These are phyloP conservation scores for Capronia coronata DNA, from an alignment of 2,329 filamentous ascomycete genomes.

Conservation along the genomic window DNA sequence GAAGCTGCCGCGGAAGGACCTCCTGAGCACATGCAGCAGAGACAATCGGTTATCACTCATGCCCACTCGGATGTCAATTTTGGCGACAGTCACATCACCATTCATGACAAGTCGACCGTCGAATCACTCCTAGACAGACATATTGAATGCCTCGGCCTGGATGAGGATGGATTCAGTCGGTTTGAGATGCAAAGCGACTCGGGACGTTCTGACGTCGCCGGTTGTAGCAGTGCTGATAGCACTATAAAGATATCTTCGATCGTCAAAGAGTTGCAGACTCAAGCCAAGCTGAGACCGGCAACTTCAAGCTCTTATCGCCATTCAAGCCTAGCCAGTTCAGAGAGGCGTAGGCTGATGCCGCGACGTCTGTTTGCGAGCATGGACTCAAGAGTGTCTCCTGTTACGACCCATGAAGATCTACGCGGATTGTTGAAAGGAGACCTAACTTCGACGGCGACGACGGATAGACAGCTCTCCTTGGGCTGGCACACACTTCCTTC, in stretches of 20 bases:
- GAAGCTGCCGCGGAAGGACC: too few relatives aligned
- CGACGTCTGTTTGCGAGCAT: constrained; percentile 27
- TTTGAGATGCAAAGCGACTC: constrained; percentile 1
- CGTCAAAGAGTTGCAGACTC: background rate
- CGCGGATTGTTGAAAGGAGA: background rate
- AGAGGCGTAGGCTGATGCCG: constrained; percentile 21
- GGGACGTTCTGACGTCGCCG: background rate
- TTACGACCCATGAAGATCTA: background rate
- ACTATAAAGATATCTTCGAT: constrained; percentile 7
- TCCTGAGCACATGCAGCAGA: too few relatives aligned
- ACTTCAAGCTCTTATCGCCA: constrained; percentile 19
- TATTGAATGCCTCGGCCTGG: constrained; percentile 28
- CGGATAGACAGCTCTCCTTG: constrained; percentile 10
- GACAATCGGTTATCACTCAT: background rate
- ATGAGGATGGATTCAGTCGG: constrained; percentile 5
- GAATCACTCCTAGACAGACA: constrained; percentile 29
- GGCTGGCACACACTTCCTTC: constrained; percentile 28
- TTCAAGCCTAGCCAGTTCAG: constrained; percentile 23
- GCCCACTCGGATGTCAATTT: constrained; percentile 1
- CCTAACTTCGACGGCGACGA: constrained; percentile 3
- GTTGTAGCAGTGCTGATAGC: constrained; percentile 6
- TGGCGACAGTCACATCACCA: constrained; percentile 14
- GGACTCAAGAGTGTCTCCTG: constrained; percentile 17
- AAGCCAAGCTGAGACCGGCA: constrained; percentile 11
- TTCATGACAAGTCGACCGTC: constrained; percentile 27